phyloP scores from a whole-genome alignment of 2,329 filamentous ascomycete species.

The Fusarium duplospermum region DNA sequence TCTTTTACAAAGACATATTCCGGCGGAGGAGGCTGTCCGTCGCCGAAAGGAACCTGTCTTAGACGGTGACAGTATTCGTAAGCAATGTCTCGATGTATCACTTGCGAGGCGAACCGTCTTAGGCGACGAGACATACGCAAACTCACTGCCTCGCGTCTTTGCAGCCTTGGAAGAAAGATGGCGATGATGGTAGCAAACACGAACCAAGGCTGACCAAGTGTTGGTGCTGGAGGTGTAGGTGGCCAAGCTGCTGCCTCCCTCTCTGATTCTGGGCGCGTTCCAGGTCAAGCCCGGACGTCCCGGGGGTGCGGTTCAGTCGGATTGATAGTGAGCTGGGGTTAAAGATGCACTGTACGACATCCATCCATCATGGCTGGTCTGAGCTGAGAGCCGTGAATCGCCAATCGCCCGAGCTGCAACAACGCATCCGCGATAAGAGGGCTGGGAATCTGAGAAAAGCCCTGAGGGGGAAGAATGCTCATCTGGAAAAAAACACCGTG shows the following conservation, averaged over 20 bases:
- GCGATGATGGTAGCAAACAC: not conserved
- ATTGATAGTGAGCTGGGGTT: conserved; percentile 1
- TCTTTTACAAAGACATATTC: not conserved
- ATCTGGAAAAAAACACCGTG: not conserved
- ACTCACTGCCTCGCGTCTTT: not conserved
- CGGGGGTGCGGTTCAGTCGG: conserved; percentile 7
- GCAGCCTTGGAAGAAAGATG: not conserved
- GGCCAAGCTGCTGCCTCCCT: not conserved
- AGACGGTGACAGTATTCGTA: not conserved
- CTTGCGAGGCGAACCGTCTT: not conserved
- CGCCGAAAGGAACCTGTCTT: not conserved
- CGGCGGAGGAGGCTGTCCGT: conserved; percentile 10
- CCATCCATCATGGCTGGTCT: not conserved
- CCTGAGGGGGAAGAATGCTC: not conserved
- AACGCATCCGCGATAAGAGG: not conserved
- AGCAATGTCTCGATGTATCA: not conserved
- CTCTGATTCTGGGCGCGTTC: not conserved
- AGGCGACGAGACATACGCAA: conserved; percentile 24
- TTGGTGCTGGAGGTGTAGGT: not conserved
- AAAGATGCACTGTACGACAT: not conserved
- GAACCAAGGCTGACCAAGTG: conserved; percentile 20
- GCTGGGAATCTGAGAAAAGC: not conserved
- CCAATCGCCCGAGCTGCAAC: not conserved
- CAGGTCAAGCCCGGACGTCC: conserved; percentile 10
- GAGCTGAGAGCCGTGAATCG: not conserved